Conservation (phyloP, 2,329 filamentous ascomycete genomes). For the Xylariaceae sp. region DNA sequence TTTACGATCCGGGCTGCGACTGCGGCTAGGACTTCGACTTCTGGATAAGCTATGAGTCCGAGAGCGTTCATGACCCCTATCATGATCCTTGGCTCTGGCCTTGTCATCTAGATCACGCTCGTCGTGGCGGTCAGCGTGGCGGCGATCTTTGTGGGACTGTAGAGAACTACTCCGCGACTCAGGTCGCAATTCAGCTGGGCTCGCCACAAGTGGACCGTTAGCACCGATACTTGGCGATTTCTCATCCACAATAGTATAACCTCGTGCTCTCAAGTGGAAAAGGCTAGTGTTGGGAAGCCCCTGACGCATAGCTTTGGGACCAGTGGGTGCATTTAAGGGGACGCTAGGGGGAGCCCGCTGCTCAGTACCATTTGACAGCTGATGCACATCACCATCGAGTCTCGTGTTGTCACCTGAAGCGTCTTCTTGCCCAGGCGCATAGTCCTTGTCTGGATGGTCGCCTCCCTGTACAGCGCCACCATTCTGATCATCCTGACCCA, state of each 20-base stretch:
- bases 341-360: conserved; percentile 35
- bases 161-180: conserved; percentile 47
- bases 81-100: conserved; percentile 25
- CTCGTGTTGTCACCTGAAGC: conserved; percentile 28
- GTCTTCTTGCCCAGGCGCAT: conserved; percentile 24
- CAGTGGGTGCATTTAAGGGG: conserved; percentile 74
- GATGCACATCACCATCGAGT: conserved; percentile 32
- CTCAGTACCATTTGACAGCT: conserved; percentile 26
- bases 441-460: conserved; percentile 26
- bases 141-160: conserved; percentile 34
- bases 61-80: conserved; percentile 31
- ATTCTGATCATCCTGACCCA: conserved; percentile 26
- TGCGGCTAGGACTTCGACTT: conserved; percentile 37
- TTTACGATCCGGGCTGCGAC: conserved; percentile 41
- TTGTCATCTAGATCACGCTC: conserved; percentile 32
- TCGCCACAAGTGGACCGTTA: conserved; percentile 31
- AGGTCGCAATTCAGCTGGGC: conserved; percentile 32
- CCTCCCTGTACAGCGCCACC: conserved; percentile 17
- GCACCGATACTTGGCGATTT: conserved; percentile 30
- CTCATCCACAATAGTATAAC: conserved; percentile 42
- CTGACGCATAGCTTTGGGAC: conserved; percentile 90
- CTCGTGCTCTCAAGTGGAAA: conserved; percentile 55
- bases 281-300: conserved; percentile 78
- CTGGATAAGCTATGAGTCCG: conserved; percentile 31
- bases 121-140: conserved; percentile 34